Percentiles rank a stretch among this genome's conserved stretches.
phyloP scores from a whole-genome alignment of 75 land plant species.

The Sequoiadendron giganteum region DNA sequence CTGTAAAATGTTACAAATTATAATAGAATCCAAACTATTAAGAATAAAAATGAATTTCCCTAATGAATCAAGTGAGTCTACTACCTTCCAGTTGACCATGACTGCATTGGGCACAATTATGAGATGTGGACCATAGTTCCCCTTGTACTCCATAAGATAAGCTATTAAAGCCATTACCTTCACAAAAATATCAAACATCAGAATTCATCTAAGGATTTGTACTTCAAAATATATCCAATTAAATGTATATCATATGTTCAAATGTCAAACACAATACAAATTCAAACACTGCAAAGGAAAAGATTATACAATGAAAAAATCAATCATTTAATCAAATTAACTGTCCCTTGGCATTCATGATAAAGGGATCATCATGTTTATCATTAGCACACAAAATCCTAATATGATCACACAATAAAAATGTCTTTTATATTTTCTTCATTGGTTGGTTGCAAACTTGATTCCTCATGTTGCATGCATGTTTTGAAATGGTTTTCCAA shows the following conservation, averaged over 20 bases:
- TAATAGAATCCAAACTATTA: neutral
- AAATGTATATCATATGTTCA: neutral
- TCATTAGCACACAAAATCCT: neutral
- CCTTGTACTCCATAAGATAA: constrained; percentile 98
- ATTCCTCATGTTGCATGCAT: neutral
- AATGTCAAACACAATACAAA: neutral
- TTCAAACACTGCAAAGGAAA: neutral
- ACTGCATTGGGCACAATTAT: constrained; percentile 99
- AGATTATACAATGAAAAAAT: neutral
- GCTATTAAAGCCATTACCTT: constrained; percentile 99
- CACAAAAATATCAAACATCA: neutral
- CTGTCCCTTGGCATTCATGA: neutral
- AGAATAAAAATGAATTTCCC: neutral
- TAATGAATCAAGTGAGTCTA: neutral
- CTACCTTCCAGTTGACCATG: constrained; percentile 99
- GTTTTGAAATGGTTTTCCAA: neutral
- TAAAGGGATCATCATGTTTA: neutral
- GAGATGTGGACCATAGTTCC: constrained; percentile 99
- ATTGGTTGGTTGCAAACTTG: neutral
- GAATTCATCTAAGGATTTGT: neutral
- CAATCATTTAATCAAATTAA: neutral
- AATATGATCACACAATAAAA: neutral
- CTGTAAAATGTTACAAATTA: constrained; percentile 52
- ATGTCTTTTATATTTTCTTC: neutral
- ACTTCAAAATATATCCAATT: neutral